Evolutionary conservation across 2,329 filamentous ascomycete species (phyloP).

Genomic region (Phialophora expanda): DNA sequence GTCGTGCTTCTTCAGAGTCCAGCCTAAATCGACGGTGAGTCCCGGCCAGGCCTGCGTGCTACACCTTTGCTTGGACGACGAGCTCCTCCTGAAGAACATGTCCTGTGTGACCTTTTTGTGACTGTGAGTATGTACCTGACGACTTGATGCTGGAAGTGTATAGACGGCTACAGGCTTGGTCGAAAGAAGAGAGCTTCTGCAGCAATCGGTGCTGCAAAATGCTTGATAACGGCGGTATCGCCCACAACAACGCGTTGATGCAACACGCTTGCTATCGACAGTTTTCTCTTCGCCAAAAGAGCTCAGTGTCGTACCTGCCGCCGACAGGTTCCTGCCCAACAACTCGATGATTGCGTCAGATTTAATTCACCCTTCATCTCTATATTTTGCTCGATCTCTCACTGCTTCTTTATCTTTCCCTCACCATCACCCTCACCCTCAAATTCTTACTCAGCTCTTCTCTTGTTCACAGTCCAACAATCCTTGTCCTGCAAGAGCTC

Average conservation of each 20-base stretch:
- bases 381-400: constrained; percentile 6
- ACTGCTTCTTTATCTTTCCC: constrained; percentile 13
- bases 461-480: constrained; percentile 7
- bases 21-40: background rate
- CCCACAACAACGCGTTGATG: background rate
- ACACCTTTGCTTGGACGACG: background rate
- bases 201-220: background rate
- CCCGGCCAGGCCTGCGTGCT: background rate
- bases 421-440: constrained; percentile 14
- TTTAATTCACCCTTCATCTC: background rate
- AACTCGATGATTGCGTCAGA: background rate
- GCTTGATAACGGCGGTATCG: background rate
- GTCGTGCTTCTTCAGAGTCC: background rate
- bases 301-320: background rate
- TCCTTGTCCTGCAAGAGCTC: constrained; percentile 14
- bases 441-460: constrained; percentile 3
- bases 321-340: background rate
- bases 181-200: background rate
- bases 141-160: background rate
- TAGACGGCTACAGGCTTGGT: background rate
- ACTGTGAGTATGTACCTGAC: background rate
- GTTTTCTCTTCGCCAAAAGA: background rate
- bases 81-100: background rate
- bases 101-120: background rate
- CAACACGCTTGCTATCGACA: background rate